Base-by-base conservation (phyloP, 2,329 filamentous ascomycete genomes). In the Ophiostoma sp. region DNA sequence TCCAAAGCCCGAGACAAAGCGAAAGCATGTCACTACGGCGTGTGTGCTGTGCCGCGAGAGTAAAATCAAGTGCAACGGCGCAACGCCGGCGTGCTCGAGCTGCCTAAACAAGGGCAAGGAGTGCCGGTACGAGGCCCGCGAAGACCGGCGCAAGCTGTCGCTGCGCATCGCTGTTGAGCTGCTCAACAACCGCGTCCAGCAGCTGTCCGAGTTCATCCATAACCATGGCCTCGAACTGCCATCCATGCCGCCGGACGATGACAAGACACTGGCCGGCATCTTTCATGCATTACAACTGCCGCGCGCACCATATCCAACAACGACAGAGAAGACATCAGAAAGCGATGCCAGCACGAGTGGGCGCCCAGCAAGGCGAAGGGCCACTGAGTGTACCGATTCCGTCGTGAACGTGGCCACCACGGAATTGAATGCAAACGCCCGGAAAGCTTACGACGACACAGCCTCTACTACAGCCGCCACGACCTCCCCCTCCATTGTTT, bases 91-190 rank as follows among this genome's bases (percentile, higher is more conserved):
- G 2, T 79, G 78, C 52, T 74, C 74, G 2, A 78, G 76, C 59
- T 81, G 79, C 64, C 28, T 52, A 0, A 77, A 71, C 61, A 80
- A 77, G 39, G 75, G 74, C 2, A 77, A 75, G 52, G 75, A 75
- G 19, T 78, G 79, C 64, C 73, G 71, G 5, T 81, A 80, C 57
- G 76, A 78, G 48, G 70, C 70, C 22, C 61, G 76, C 4, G 76
- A 79, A 59, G 80, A 81, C 72, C 79, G 78, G 63, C 76, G 80
- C 63, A 79, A 79, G 79, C 45, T 48, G 45, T 48, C 45, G 45
- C 12, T 48, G 45, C 45, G 45, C 45, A 78, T 78, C 25, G 50
- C 68, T 8, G 22, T 64, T 1, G 50, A 55, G 50, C 50, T 55
- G 50, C 50, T 55, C 50, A 22, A 22, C n/a, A 55, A 22, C n/a